Base-by-base conservation (phyloP, 768 basidiomycete genomes). In the Auricularia cornea region DNA sequence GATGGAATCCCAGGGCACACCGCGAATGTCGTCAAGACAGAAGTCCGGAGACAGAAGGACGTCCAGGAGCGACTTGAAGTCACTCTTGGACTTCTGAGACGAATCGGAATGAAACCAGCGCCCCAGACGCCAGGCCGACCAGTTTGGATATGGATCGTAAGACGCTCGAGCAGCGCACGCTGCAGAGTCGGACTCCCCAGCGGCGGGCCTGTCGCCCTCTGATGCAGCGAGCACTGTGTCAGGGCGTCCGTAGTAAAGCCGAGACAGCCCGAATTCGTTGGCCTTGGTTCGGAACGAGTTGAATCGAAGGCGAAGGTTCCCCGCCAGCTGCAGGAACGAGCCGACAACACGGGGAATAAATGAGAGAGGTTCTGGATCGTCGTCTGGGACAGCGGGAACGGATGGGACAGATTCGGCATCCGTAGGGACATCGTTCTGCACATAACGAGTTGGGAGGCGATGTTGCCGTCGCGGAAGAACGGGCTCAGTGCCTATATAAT, bases 1-100 rank as follows among this genome's bases (percentile, higher is more conserved):
- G 14, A 73, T 64, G 12, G 61, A 65, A 20, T 72, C 68, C 32
- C 70, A 73, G 59, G 72, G 68, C 6, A 71, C 65, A 6, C 51
- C 68, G 4, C 41, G 44, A 26, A 73, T 51, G 51, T 73, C 72
- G 0, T 66, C 59, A 12, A 64, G 11, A 0, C 62, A 41, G 62
- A 71, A 70, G 6, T 64, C 60, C 0, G 41, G 31, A 35, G 69
- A 51, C 3, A 64, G 59, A n/a, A 66, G 52, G 33, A 69, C 64
- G 18, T 69, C 64, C 20, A 6, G 16, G 6, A 48, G 23, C 12
- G 18, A 5, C 44, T 48, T 18, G 44, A 48, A 48, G 18, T 48
- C 44, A 18, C 1, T 23, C 23, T 2, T 23, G 1, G 44, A 48
- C 44, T 48, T 48, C 44, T 18, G 16, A 10, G 44, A 48, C 44